Evolutionary conservation across 2,329 filamentous ascomycete genomes (phyloP).

Genomic region (Aspergillus calidoustus): DNA sequence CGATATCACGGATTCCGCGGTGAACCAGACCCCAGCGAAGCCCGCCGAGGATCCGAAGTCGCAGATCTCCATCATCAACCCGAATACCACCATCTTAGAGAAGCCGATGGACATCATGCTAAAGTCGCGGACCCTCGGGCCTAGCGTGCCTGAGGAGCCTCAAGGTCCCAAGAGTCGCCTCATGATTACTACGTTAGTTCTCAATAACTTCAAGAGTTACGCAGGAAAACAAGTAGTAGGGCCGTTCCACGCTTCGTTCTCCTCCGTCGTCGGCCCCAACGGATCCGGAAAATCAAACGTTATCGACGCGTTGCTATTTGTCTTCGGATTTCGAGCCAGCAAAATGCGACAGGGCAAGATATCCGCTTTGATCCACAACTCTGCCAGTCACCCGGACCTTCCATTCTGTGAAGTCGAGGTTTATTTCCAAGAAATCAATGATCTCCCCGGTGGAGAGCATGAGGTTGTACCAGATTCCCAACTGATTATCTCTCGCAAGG

Average conservation of each 20-base stretch:
- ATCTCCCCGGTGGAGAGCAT: constrained; percentile 75
- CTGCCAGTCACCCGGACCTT: constrained; percentile 80
- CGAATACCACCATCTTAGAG: constrained; percentile 78
- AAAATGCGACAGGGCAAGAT: constrained; percentile 99
- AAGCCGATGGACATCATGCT: constrained; percentile 93
- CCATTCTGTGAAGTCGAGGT: constrained; percentile 95
- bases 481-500: constrained; percentile 84
- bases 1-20: constrained; percentile 71
- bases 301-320: constrained; percentile 95
- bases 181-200: constrained; percentile 87
- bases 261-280: constrained; percentile 95
- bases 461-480: constrained; percentile 82
- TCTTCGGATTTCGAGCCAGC: constrained; percentile 98
- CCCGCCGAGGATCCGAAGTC: constrained; percentile 49
- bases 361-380: constrained; percentile 96
- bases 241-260: constrained; percentile 95
- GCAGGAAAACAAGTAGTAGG: constrained; percentile 93
- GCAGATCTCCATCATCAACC: constrained; percentile 67
- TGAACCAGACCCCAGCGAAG: constrained; percentile 64
- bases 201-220: constrained; percentile 99
- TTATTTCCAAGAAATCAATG: constrained; percentile 93
- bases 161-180: constrained; percentile 80
- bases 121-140: constrained; percentile 75
- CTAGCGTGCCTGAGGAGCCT: constrained; percentile 71
- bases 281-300: constrained; percentile 99